Conservation (phyloP, 176 grass and related monocot genomes). For the Alloteropsis semialata region DNA sequence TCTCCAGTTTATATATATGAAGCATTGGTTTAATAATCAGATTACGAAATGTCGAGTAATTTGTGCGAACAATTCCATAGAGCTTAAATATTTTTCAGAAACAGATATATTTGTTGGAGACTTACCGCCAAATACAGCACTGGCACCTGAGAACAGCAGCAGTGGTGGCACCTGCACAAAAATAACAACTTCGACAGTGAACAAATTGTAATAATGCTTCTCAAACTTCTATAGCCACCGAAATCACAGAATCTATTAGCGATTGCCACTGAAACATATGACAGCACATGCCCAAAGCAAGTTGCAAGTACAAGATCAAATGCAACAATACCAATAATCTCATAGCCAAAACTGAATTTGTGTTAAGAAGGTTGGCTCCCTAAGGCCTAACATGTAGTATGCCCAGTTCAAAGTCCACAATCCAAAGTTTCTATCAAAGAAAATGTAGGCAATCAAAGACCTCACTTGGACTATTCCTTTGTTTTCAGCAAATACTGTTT, state of each 20-base stretch:
- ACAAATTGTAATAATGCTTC: neutral
- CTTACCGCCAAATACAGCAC: conserved; percentile 90
- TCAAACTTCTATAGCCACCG: neutral
- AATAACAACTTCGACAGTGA: neutral
- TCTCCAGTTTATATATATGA: neutral
- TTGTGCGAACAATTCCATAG: neutral
- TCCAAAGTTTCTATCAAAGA: neutral
- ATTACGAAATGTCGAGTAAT: neutral
- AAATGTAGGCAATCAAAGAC: neutral
- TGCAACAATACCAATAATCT: neutral
- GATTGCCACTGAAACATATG: neutral
- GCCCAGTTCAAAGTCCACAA: neutral
- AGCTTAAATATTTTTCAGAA: neutral
- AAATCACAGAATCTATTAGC: neutral
- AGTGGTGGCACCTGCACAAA: conserved; percentile 71
- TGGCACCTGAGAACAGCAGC: conserved; percentile 74
- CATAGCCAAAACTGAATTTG: neutral
- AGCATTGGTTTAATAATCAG: neutral
- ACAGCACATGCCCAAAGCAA: neutral
- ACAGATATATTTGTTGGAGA: neutral
- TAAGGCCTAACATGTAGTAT: neutral
- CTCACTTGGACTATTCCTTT: neutral
- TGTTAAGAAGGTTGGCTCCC: neutral
- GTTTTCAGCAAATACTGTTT: neutral
- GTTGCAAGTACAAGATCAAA: neutral